These are phyloP conservation scores for Botrytis aclada DNA, from an alignment of 2,329 filamentous ascomycete species.

Conservation along the genomic window DNA sequence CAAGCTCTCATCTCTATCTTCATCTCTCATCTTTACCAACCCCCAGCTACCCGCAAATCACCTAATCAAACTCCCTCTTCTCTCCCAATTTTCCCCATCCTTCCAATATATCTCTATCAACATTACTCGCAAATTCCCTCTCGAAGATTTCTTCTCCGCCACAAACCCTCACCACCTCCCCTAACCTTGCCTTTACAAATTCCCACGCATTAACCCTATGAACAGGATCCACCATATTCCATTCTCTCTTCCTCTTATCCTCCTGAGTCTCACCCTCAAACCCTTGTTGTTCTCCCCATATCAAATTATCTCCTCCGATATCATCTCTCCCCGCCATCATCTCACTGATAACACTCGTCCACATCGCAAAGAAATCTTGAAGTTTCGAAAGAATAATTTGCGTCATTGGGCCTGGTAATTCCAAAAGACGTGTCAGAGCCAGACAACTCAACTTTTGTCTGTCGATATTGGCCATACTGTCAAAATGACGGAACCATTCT, in stretches of 20 bases:
- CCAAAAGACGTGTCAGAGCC: constrained; percentile 68
- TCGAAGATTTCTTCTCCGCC: constrained; percentile 67
- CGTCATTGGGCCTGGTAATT: constrained; percentile 53
- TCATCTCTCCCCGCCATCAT: constrained; percentile 58
- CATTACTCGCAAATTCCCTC: constrained; percentile 67
- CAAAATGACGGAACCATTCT: constrained; percentile 68
- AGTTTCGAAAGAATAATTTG: constrained; percentile 57
- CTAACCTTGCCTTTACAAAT: constrained; percentile 62
- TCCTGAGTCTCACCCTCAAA: constrained; percentile 57
- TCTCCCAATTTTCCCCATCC: constrained; percentile 52
- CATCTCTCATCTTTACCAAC: neutral
- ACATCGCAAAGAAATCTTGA: constrained; percentile 72
- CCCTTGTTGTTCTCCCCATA: constrained; percentile 44
- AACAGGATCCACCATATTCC: constrained; percentile 61
- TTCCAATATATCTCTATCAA: constrained; percentile 68
- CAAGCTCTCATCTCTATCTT: too few species aligned
- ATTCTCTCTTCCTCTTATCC: constrained; percentile 50
- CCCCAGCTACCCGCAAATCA: neutral
- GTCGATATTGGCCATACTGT: constrained; percentile 62
- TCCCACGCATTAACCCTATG: constrained; percentile 61
- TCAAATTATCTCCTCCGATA: constrained; percentile 48
- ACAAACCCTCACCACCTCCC: constrained; percentile 53
- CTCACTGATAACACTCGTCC: constrained; percentile 68
- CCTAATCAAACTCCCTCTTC: constrained; percentile 14
- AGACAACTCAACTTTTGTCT: constrained; percentile 71